A percentile compares a stretch with the other conserved stretches of the same genome.
These are phyloP conservation scores for Termitomyces sp. DNA, from an alignment of 768 basidiomycete genomes.

Conservation along the genomic window DNA sequence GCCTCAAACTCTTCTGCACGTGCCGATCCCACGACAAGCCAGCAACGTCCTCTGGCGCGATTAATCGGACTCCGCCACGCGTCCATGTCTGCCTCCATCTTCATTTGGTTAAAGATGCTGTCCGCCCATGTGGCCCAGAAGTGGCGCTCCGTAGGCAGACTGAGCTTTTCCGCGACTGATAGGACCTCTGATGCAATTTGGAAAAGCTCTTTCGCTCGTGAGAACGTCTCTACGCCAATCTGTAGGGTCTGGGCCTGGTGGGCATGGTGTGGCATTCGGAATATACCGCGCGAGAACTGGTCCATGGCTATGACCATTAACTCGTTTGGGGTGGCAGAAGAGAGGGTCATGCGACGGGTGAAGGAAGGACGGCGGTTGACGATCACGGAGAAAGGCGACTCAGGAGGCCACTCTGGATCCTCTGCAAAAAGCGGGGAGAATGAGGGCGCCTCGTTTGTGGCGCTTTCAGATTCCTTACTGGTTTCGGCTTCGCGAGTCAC, in stretches of 20 bases:
- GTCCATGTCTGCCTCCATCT: slow-evolving; percentile 53
- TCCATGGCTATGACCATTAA: slow-evolving; percentile 60
- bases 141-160: slow-evolving; percentile 36
- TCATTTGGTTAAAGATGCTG: slow-evolving; percentile 57
- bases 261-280: slow-evolving; percentile 60
- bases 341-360: slow-evolving; percentile 42
- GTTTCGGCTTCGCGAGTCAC: slow-evolving; percentile 22
- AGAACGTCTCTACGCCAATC: slow-evolving; percentile 32
- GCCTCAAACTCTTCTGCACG: slow-evolving; percentile 50
- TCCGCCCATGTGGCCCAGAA: slow-evolving; percentile 62
- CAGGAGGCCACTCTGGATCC: slow-evolving; percentile 45
- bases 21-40: slow-evolving; percentile 53
- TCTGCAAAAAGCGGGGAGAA: slow-evolving; percentile 22
- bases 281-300: slow-evolving; percentile 64
- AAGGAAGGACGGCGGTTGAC: slow-evolving; percentile 43
- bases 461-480: slow-evolving; percentile 1
- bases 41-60: slow-evolving; percentile 46
- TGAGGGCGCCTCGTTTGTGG: neutral
- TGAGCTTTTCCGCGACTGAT: slow-evolving; percentile 52
- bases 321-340: slow-evolving; percentile 39
- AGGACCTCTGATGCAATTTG: slow-evolving; percentile 61
- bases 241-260: slow-evolving; percentile 9
- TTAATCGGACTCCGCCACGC: slow-evolving; percentile 42
- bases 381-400: slow-evolving; percentile 49
- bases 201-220: slow-evolving; percentile 54